Evolutionary conservation across 1,284 basidiomycete species (phyloP), one percentile per base, ranked within the genome.

Genomic region (Austroboletus niveus): DNA sequence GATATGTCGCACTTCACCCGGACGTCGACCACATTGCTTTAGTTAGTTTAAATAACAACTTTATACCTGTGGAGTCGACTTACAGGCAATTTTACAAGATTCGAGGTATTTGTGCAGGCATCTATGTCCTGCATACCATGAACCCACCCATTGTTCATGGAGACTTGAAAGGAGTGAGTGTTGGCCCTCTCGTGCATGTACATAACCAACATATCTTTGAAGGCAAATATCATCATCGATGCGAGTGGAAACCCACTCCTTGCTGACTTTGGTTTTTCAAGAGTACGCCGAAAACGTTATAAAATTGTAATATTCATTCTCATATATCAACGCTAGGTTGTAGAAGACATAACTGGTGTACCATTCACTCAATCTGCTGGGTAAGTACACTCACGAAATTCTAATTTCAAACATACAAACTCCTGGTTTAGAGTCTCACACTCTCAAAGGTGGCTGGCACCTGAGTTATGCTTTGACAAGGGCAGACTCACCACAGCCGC

Each of bases 221-320:
- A 83, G 81, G 70, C 70, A 30, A 84, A 81, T 55, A 73, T 84
- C 17, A 70, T 80, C 29, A 75, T 84, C 29, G 65, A 78, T 57
- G 61, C 68, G 15, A 51, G 61, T 34, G 78, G 80, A 0, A 64
- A 72, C 17, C 79, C 82, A 20, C 68, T 80, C 14, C 66, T 84
- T 22, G 74, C 82, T 5, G 81, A 84, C 57, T 84, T 82, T 59
- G 81, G 82, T 14, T 69, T 84, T 41, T 78, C 80, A 15, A 73
- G 76, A 63, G 78, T 78, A 51, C 31, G 62, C 46, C 10, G 14
- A 22, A 20, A 34, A 27, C 39, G 38, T 42, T 24, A 10, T 29
- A 46, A 47, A 1, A 42, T 7, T 30, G 4, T 29, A 11, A 49
- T 10, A 11, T 17, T 14, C 15, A 6, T 49, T 34, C 38, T 55